Evolutionary conservation across 768 basidiomycete genomes (phyloP).

Genomic region (Agrocybe chaxingu): DNA sequence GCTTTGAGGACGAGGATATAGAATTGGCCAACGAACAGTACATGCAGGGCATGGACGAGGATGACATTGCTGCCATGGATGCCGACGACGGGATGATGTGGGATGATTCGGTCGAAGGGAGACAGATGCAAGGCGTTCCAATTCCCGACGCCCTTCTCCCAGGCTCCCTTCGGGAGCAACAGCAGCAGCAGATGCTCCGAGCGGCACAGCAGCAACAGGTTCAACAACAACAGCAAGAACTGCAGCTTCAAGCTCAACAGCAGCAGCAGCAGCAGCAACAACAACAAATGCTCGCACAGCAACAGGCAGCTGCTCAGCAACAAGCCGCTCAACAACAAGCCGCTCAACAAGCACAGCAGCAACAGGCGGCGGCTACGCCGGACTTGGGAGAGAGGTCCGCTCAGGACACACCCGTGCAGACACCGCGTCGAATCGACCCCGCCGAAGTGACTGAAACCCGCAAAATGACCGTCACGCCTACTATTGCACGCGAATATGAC

Average conservation of each 20-base stretch:
- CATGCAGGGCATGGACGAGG: constrained; percentile 30
- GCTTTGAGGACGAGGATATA: constrained; percentile 67
- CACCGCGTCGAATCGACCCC: constrained; percentile 48
- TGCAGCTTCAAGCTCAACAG: constrained; percentile 15
- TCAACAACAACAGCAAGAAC: constrained; percentile 29
- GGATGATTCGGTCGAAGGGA: constrained; percentile 60
- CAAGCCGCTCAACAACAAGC: constrained; percentile 23
- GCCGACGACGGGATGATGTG: constrained; percentile 86
- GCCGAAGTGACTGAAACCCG: constrained; percentile 69
- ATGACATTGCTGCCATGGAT: constrained; percentile 43
- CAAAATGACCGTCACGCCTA: constrained; percentile 75
- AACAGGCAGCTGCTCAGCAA: constrained; percentile 20
- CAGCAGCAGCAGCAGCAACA: constrained; percentile 29
- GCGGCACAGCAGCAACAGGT: constrained; percentile 30
- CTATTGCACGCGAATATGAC: constrained; percentile 61
- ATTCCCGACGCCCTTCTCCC: constrained; percentile 35
- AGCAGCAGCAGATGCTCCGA: constrained; percentile 26
- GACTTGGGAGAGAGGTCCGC: constrained; percentile 48
- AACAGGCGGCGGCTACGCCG: constrained; percentile 37
- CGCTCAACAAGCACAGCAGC: constrained; percentile 27
- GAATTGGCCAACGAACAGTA: constrained; percentile 57
- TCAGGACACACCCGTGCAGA: constrained; percentile 15
- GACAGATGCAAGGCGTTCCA: constrained; percentile 15
- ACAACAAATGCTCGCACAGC: constrained; percentile 29
- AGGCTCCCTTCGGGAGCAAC: constrained; percentile 27